A percentile compares a stretch with the other conserved stretches of the same genome.
These are phyloP conservation scores for Phytophthora pinifolia DNA, from an alignment of 352 stramenopile genomes.

Conservation along the genomic window DNA sequence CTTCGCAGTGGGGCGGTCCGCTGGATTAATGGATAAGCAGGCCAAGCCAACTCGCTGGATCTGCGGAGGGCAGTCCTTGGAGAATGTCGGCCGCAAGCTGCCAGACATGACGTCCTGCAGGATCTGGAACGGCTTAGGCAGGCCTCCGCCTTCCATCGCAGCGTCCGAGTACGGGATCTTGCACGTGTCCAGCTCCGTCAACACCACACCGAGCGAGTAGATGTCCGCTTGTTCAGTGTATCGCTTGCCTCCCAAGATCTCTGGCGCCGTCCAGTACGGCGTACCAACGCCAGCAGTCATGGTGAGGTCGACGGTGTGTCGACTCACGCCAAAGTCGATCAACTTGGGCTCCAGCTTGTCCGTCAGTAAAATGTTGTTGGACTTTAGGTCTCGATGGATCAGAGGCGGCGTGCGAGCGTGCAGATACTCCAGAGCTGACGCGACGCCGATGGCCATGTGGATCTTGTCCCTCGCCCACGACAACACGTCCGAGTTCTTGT, in stretches of 20 bases:
- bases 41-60: conserved; percentile 32
- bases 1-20: conserved; percentile 9
- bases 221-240: conserved; percentile 27
- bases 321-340: conserved; percentile 33
- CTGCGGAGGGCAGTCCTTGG: conserved; percentile 27
- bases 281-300: conserved; percentile 21
- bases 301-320: conserved; percentile 11
- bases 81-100: conserved; percentile 39
- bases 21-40: conserved; percentile 22
- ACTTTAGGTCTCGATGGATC: conserved; percentile 31
- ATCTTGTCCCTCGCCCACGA: conserved; percentile 27
- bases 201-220: conserved; percentile 33
- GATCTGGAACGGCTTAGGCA: conserved; percentile 37
- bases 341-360: conserved; percentile 51
- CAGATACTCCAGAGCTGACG: conserved; percentile 25
- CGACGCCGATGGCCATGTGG: conserved; percentile 27
- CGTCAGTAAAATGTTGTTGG: conserved; percentile 59
- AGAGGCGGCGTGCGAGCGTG: conserved; percentile 15
- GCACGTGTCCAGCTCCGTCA: conserved; percentile 26
- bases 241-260: conserved; percentile 20
- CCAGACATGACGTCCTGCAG: conserved; percentile 36
- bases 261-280: conserved; percentile 27
- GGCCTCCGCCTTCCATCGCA: conserved; percentile 8
- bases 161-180: conserved; percentile 25
- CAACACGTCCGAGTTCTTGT: conserved; percentile 7